phyloP scores from a whole-genome alignment of 192 early-diverging fungal species.

The Linnemannia elongata region DNA sequence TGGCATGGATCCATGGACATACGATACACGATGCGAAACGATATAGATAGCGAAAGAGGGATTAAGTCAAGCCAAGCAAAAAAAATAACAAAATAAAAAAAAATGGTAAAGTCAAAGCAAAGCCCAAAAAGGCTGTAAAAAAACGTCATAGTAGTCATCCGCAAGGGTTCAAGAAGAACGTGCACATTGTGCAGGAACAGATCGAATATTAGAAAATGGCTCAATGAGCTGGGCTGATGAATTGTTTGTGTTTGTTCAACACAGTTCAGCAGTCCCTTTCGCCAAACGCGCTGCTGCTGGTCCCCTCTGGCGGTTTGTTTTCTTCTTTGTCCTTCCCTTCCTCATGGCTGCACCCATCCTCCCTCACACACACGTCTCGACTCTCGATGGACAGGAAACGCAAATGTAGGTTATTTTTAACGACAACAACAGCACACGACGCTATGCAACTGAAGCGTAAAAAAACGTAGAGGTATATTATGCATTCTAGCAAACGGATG shows the following conservation, averaged over 20 bases:
- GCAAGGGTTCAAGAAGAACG: no score
- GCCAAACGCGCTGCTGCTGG: not conserved
- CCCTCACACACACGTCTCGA: not conserved
- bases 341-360: not conserved
- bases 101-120: no score
- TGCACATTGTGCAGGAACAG: no score
- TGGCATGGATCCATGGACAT: no score
- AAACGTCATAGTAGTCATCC: not conserved
- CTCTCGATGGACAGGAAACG: constrained; percentile 20
- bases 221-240: no score
- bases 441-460: not conserved
- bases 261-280: not conserved
- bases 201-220: no score
- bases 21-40: not conserved
- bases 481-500: no score
- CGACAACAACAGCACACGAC: not conserved
- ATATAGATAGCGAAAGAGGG: not conserved
- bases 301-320: not conserved
- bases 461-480: no score
- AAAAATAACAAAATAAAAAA: no score
- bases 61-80: no score
- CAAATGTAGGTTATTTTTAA: not conserved
- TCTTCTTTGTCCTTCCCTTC: constrained; percentile 2
- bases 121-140: no score
- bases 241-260: no score